Base-by-base conservation (phyloP, 2,329 filamentous ascomycete species). In the Juglanconis oblonga region DNA sequence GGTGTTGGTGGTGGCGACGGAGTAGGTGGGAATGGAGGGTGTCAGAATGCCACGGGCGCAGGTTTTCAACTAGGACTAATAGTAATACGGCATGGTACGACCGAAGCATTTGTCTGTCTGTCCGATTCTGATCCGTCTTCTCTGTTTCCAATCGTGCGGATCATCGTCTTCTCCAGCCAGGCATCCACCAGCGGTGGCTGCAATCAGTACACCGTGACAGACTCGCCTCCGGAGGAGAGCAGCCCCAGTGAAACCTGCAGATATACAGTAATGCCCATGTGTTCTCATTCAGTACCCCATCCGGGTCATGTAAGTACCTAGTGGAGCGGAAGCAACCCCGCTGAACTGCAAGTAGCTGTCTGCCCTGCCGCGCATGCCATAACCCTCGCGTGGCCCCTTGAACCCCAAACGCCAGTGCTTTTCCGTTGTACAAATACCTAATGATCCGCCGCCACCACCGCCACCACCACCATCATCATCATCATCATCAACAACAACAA, bases 71-170 rank as follows among this genome's bases (percentile, higher is more conserved):
- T 52, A 62, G 52, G 52, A 52, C 10, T 62, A 62, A 62, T 62
- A 57, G 52, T 62, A 62, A 62, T 62, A 62, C 31, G 35, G 31
- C 55, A 55, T 59, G 24, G 24, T 24, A 24, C 24, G 59, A 55
- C 44, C 14, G 52, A 50, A 50, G 31, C n/a, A 29, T 36, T 38
- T n/a, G 49, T 52, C 49, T 52, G n/a, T 52, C 31, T 4, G 11
- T 35, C 31, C 48, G 17, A 33, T 24, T 24, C 24, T 24, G 24
- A 24, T 2, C 24, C 2, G 2, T 24, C 24, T 24, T 24, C 24
- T 24, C 24, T 24, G 24, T 24, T 24, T 24, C 24, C 24, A 24
- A 24, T 24, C 24, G 24, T 24, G 24, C 24, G 24, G 24, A 24
- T 24, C 24, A 2, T 24, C 2, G 24, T 24, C 24, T 24, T 24